Evolutionary conservation across 129 eudicot species (phyloP), one percentile per base, ranked within the genome.

Genomic region (Flaveria linearis): DNA sequence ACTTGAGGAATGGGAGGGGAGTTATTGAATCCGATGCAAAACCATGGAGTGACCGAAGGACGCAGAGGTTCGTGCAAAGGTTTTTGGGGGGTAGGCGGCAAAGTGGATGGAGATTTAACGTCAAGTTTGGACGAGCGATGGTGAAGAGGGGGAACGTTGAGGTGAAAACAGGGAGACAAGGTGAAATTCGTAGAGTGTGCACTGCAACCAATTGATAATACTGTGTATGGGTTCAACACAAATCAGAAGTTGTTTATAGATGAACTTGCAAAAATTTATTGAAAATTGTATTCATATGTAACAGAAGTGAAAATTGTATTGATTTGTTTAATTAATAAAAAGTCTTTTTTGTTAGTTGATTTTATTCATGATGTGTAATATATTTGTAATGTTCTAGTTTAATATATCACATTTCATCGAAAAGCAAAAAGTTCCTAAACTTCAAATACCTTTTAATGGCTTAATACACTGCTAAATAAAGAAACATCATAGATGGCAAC

Each of bases 121-220:
- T 55, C 0, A 90, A 89, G 72, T 91, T 91, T 68, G 90, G 87
- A 25, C 78, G 71, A 50, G 79, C 97, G n/a, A 86, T 91, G 97
- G 86, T 85, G 43, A 91, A 88, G 78, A 81, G 89, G 92, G 89
- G 92, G 28, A 82, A 82, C 39, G 49, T 80, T 56, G 88, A 71
- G 49, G 88, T 89, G 9, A 84, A 85, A 62, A 89, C 91, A 0
- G 91, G 96, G 11, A 84, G 33, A 20, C 45, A 66, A 52, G 96
- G 97, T 2, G 92, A 92, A 73, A 86, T 92, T 71, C 87, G 97
- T 39, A 83, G 68, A 50, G 85, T 89, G 18, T 92, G 96, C 47
- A 82, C 91, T 1, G 81, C 85, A 6, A 69, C 88, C 70, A 89
- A 92, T 66, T 87, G 23, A 80, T 30, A 30, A 30, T 30, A 30